Evolutionary conservation across 345 rosid species (phyloP), one percentile per base, ranked within the genome.

Genomic region (Eucalyptus marginata): DNA sequence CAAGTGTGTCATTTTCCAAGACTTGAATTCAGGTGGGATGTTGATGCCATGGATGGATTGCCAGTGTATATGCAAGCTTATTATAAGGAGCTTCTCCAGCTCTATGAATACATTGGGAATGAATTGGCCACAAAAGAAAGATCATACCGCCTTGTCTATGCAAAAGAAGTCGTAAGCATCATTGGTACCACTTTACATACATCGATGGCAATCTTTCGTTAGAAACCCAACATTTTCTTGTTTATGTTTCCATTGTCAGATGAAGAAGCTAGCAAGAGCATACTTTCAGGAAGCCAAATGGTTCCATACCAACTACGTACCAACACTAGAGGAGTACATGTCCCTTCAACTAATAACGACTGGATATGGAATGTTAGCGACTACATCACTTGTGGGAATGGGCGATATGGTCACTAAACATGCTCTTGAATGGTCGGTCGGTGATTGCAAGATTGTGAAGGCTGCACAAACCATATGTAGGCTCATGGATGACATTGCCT

Each of bases 401-500:
- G 51, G 86, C 6, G 81, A 88, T 52, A 27, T 25, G 59, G 50
- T 68, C 66, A 51, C 91, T 3, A 13, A 88, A 15, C 87, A 87
- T 8, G 80, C 62, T 16, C 88, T 89, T 6, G 88, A 91, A 62
- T 88, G 88, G 90, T 16, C 86, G 1, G 0, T 13, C 13, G 33
- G 7, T 16, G 50, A 64, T 59, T 87, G 89, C 33, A 46, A 88
- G 44, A 79, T 88, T 14, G 46, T 86, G 7, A 40, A 25, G 80
- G 87, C 52, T 22, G 31, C 89, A 7, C 27, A n/a, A 43, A 79
- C 43, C 20, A 12, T 88, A 1, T 3, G 0, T 25, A 33, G 89
- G 68, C 89, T 88, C 86, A 66, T 87, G 89, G 44, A 87, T n/a
- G 86, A 87, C 13, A 20, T 68, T 22, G 13, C 8, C 47, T 64